Evolutionary conservation across 129 eudicot genomes (phyloP).

Genomic region (Gnaphalium uliginosum): DNA sequence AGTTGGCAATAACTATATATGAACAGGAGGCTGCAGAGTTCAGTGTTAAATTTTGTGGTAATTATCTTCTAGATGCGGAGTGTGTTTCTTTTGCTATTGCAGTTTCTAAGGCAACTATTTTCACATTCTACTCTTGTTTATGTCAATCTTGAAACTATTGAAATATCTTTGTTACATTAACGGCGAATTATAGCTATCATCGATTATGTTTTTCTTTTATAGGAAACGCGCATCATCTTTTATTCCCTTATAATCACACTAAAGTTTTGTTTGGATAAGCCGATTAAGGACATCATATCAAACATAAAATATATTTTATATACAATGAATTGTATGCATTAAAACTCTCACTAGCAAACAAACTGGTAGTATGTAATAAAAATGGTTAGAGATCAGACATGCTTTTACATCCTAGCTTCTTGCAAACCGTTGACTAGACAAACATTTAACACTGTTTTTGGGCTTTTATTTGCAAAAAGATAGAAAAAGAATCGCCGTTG

Average conservation of each 20-base stretch:
- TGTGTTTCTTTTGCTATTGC: slow-evolving; percentile 2
- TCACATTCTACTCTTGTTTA: neutral
- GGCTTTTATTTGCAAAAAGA: no score
- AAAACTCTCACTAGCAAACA: neutral
- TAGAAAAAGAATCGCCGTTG: slow-evolving; percentile 37
- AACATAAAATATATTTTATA: no score
- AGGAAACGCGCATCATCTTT: no score
- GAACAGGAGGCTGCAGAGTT: slow-evolving; percentile 8
- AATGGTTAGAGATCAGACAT: neutral
- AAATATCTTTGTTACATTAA: neutral
- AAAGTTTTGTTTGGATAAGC: no score
- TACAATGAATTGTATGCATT: neutral
- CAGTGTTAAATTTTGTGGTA: slow-evolving; percentile 25
- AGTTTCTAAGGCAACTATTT: neutral
- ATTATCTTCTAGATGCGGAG: neutral
- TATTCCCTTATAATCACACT: no score
- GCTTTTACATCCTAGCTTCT: no score
- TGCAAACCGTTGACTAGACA: neutral
- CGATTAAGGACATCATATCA: no score
- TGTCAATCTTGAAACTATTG: neutral
- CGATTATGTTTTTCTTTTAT: neutral
- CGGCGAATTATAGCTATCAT: neutral
- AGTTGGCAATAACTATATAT: slow-evolving; percentile 12
- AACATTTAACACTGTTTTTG: no score
- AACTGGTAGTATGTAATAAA: no score